Conservation (phyloP, 2,329 filamentous ascomycete genomes). For the Ceratocystis harringtonii region DNA sequence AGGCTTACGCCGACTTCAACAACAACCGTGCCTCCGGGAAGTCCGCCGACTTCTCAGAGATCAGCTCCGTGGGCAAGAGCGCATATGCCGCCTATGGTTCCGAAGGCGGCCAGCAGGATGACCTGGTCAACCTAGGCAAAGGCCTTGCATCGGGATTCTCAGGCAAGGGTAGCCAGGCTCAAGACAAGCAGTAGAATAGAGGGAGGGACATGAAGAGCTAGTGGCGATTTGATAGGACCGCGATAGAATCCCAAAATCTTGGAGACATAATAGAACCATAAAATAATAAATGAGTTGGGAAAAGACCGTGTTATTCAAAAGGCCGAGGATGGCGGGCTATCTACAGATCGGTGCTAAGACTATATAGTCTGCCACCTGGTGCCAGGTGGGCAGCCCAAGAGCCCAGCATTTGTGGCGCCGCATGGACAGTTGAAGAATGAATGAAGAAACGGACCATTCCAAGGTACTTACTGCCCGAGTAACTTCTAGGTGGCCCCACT, state of each 20-base stretch:
- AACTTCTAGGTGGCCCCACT: neutral
- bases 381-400: no score
- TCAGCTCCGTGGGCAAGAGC: slow-evolving; percentile 19
- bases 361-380: no score
- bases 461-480: no score
- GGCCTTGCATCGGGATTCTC: slow-evolving; percentile 13
- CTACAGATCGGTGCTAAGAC: no score
- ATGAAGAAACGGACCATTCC: neutral
- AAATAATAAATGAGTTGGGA: no score
- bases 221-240: neutral
- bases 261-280: no score
- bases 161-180: neutral
- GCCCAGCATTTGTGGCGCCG: neutral
- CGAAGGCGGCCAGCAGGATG: slow-evolving; percentile 18
- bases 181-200: neutral
- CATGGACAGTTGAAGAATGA: neutral
- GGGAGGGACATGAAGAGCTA: neutral
- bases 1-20: slow-evolving; percentile 17
- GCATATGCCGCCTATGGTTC: slow-evolving; percentile 23
- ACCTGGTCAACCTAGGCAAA: slow-evolving; percentile 18
- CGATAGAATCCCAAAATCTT: neutral
- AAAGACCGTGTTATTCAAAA: no score
- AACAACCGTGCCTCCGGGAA: slow-evolving; percentile 15
- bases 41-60: slow-evolving; percentile 16
- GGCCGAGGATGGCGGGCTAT: no score